Evolutionary conservation across 2,329 filamentous ascomycete species (phyloP).

Genomic region (Trichoderma afroharzianum): DNA sequence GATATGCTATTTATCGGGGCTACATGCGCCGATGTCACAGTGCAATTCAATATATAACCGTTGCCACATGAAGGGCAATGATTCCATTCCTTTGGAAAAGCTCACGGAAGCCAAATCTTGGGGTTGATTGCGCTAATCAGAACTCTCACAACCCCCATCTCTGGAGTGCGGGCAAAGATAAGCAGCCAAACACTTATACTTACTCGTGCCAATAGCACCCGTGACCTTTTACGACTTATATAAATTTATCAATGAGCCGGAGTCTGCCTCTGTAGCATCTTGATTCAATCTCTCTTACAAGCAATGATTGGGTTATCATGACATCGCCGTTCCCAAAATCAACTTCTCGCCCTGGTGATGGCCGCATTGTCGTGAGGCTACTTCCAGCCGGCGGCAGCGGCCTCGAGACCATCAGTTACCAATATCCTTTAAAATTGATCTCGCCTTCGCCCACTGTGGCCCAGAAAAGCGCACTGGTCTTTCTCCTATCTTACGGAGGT

Average conservation of each 20-base stretch:
- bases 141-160: background rate
- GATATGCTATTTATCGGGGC: background rate
- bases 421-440: constrained; percentile 93
- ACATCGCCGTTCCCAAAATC: constrained; percentile 70
- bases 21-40: background rate
- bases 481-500: constrained; percentile 90
- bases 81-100: background rate
- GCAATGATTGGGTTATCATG: constrained; percentile 20
- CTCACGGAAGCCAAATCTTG: background rate
- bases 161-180: background rate
- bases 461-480: constrained; percentile 71
- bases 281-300: background rate
- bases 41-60: background rate
- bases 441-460: constrained; percentile 66
- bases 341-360: constrained; percentile 71
- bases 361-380: constrained; percentile 68
- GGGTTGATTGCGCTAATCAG: background rate
- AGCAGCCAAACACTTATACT: background rate
- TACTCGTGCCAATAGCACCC: background rate
- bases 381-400: constrained; percentile 69
- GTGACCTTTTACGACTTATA: background rate
- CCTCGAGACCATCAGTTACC: constrained; percentile 74
- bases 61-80: background rate
- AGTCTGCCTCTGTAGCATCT: background rate
- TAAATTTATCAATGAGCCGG: background rate